phyloP scores from a whole-genome alignment of 2,329 filamentous ascomycete genomes.

The Fusarium marasasianum region DNA sequence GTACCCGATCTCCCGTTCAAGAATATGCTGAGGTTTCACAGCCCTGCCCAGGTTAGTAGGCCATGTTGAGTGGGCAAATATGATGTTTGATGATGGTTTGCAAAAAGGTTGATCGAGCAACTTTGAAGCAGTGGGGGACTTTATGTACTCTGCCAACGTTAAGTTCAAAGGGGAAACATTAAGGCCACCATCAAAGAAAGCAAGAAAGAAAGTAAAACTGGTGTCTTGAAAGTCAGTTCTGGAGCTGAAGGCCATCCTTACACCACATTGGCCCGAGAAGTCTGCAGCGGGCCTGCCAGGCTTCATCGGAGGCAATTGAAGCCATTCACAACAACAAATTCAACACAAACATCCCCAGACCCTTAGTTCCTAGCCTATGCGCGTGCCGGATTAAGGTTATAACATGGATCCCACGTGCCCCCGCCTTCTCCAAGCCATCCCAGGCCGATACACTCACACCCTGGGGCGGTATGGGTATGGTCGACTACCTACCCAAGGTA shows the following conservation, averaged over 20 bases:
- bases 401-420: neutral
- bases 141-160: neutral
- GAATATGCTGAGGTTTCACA: neutral
- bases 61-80: neutral
- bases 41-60: neutral
- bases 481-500: neutral
- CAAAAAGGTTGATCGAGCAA: neutral
- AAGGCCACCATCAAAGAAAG: neutral
- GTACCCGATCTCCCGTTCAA: neutral
- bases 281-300: neutral
- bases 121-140: neutral
- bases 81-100: neutral
- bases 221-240: neutral
- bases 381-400: constrained; percentile 1
- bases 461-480: neutral
- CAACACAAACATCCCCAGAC: neutral
- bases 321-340: neutral
- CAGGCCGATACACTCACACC: neutral
- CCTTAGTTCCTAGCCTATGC: neutral
- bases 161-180: neutral
- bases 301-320: neutral
- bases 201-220: neutral
- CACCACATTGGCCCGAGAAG: neutral
- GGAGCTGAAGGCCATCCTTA: neutral
- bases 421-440: neutral